Base-by-base conservation (phyloP, 2,329 filamentous ascomycete species). In the Neofusicoccum laricinum region DNA sequence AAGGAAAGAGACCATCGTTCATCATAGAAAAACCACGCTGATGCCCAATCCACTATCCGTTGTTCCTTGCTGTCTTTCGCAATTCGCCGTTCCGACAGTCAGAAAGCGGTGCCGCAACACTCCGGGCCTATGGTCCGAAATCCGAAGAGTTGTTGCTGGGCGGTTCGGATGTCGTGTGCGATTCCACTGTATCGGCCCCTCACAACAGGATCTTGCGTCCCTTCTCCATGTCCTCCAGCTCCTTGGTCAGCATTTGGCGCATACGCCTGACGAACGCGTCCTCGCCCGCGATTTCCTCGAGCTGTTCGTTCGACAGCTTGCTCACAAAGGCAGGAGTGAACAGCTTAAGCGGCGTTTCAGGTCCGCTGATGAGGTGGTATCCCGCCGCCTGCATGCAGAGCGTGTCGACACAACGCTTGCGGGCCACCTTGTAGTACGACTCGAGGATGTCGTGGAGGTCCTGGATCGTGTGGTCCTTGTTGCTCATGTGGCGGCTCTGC, bases 401-500 rank as follows among this genome's bases (percentile, higher is more conserved):
- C 2, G 79, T 82, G 68, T 91, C 88, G 1, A 89, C 81, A 64
- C 91, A 89, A 0, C 87, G 82, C 69, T 85, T 84, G 12, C 78
- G 79, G 0, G 86, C 80, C 1, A 89, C 83, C 30, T 85, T 81
- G 76, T 91, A 90, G 72, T 88, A 91, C 1, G 82, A 79, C 32
- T 79, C 72, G 0, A 91, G 77, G 1, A 85, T 83, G 65, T 90
- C 84, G 63, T 89, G 85, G 4, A 90, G 82, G 10, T 87, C 81
- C 38, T 84, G 77, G 3, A 79, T 68, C 0, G 75, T 73, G 45
- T 81, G 73, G 4, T 80, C 69, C 0, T 73, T 71, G 58, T 79
- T 81, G 63, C 71, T 75, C 48, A 68, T 51, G 14, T 49, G 11
- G 30, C 57, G 48, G 36, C 2, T 66, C 30, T 41, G 59, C 12